Evolutionary conservation across 345 rosid genomes (phyloP), one percentile per base, ranked within the genome.

Genomic region (Melaleuca alternifolia): DNA sequence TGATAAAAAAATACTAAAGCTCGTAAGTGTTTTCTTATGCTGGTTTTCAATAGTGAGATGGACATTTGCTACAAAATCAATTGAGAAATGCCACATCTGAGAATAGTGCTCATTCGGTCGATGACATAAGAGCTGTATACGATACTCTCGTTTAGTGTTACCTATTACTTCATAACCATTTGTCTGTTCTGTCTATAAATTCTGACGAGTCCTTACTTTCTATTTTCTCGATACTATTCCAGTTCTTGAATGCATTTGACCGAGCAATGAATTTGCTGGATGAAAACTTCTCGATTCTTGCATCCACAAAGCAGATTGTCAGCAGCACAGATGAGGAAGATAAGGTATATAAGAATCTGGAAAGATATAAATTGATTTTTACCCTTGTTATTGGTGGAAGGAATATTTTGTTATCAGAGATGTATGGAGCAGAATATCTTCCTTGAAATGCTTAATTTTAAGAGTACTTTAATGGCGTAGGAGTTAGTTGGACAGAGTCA

Each of bases 181-280:
- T 50, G 6, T 24, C 5, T 52, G 86, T 81, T n/a, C 33, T 11
- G 44, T 16, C 51, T 79, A 50, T 11, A 75, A 83, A 37, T 65
- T 75, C 54, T 85, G 48, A 53, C 50, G 37, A 33, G 8, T 41
- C 9, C 6, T 24, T 6, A 75, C 82, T 84, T 48, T 85, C 52
- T 86, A 86, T 84, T 75, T 84, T 84, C 65, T 83, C 71, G 82
- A 41, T 62, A 86, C 20, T 84, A 89, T 65, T 91, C 44, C 92
- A 93, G 98, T 94, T 94, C 91, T 62, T 95, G 96, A 92, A 92
- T 89, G 95, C 92, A 61, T 95, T 95, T 91, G 95, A 94, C 89
- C 54, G 85, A 89, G 96, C 96, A 28, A 94, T 95, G 95, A 92
- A 95, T 88, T 85, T 86, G 87, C 95, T 95, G 88, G 96, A 95